Conservation (phyloP, 2,329 filamentous ascomycete species). For the Bipolaris victoriae region DNA sequence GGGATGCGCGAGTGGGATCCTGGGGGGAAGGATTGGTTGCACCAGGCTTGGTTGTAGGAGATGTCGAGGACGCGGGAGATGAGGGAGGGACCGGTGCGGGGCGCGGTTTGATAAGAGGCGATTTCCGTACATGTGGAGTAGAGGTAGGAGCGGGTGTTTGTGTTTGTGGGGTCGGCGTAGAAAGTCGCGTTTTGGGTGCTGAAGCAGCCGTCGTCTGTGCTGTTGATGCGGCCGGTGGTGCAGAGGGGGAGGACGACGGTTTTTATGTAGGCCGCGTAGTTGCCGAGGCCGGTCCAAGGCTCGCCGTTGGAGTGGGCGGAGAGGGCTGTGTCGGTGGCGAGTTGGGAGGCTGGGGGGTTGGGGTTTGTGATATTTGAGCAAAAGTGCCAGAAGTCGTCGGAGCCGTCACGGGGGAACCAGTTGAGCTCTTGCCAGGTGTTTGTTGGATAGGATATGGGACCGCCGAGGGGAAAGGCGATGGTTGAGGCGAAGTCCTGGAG, state of each 20-base stretch:
- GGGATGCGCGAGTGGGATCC: constrained; percentile 56
- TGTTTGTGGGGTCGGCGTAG: constrained; percentile 55
- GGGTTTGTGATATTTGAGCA: constrained; percentile 60
- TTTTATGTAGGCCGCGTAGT: constrained; percentile 61
- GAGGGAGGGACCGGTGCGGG: constrained; percentile 53
- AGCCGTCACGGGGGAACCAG: constrained; percentile 53
- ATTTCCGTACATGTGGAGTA: constrained; percentile 59
- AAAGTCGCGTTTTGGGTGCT: constrained; percentile 52
- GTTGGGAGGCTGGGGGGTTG: constrained; percentile 52
- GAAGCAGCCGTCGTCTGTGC: constrained; percentile 53
- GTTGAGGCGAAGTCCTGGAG: constrained; percentile 57
- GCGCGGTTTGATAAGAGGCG: constrained; percentile 58
- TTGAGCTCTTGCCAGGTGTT: constrained; percentile 63
- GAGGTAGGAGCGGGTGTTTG: constrained; percentile 54
- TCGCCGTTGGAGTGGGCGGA: constrained; percentile 58
- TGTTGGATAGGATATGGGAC: constrained; percentile 57
- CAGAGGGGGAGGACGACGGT: constrained; percentile 54
- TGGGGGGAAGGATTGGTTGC: constrained; percentile 59
- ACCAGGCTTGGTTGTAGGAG: constrained; percentile 63
- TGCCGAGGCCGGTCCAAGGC: constrained; percentile 59
- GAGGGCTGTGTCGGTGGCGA: constrained; percentile 54
- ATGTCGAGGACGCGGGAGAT: constrained; percentile 57
- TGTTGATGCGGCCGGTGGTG: constrained; percentile 51
- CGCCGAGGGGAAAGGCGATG: constrained; percentile 57
- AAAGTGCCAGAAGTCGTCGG: constrained; percentile 59